phyloP scores from a whole-genome alignment of 805 yeast species.

The Sugiyamaella americana region DNA sequence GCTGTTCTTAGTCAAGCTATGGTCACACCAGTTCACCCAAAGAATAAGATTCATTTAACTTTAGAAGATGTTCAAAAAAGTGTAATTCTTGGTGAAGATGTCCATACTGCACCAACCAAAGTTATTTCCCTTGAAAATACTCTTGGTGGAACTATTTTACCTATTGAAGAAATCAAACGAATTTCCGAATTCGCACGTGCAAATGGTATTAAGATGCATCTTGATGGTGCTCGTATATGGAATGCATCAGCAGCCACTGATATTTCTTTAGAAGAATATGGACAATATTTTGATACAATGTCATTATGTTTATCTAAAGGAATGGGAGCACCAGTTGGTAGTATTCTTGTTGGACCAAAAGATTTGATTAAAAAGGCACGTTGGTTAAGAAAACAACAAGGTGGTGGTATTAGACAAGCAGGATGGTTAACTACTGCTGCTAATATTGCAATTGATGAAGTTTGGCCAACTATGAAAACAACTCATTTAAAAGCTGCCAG shows the following conservation, averaged over 20 bases:
- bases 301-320: constrained; percentile 86
- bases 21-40: constrained; percentile 77
- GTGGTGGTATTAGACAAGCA: constrained; percentile 89
- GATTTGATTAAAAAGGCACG: constrained; percentile 61
- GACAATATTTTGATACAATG: constrained; percentile 77
- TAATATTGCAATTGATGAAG: constrained; percentile 64
- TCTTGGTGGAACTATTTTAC: constrained; percentile 73
- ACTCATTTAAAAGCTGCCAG: constrained; percentile 50
- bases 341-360: constrained; percentile 66
- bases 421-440: constrained; percentile 84
- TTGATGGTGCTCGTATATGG: constrained; percentile 96
- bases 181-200: constrained; percentile 66
- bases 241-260: constrained; percentile 78
- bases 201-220: constrained; percentile 58
- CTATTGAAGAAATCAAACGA: constrained; percentile 66
- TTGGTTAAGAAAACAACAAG: constrained; percentile 85
- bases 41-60: constrained; percentile 70
- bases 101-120: constrained; percentile 84
- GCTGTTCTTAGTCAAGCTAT: constrained; percentile 87
- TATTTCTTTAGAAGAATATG: constrained; percentile 60
- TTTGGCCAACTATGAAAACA: constrained; percentile 48
- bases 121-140: constrained; percentile 85
- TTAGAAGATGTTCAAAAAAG: constrained; percentile 67
- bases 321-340: constrained; percentile 90
- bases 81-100: constrained; percentile 69